Evolutionary conservation across 345 rosid genomes (phyloP), one percentile per base, ranked within the genome.

Genomic region (Reutealis trisperma): DNA sequence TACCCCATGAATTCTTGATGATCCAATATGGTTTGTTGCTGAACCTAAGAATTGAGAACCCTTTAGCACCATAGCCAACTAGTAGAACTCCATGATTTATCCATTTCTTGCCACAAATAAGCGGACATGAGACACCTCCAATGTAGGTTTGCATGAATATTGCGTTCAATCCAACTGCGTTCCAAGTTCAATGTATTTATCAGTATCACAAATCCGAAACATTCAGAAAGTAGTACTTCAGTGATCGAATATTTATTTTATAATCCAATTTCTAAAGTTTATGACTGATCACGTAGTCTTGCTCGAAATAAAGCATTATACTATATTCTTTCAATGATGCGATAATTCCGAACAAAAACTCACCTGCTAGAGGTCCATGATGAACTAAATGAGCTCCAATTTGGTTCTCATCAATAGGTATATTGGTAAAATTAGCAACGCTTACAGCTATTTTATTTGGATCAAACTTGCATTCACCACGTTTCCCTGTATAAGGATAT

Each of bases 1-100:
- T 83, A 3, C 98, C 98, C 97, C 97, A 95, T 0, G 99, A 95
- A 77, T 95, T 95, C 89, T 90, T 95, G 41, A 95, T 87, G 79
- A 92, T 86, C 97, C 98, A 95, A 64, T 88, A 90, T 0, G 98
- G 99, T 77, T 87, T 81, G 62, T 87, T 81, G 32, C 97, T 77
- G 2, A 90, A 78, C 76, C 97, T 82, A 24, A 93, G 86, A 41
- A 95, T 77, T 12, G 98, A 95, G 86, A 84, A 95, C 14, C 98
- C 98, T 67, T 86, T 87, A 2, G 89, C 82, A 0, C 94, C 97
- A 45, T 93, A 93, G 27, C 98, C 97, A 11, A 90, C 94, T 0
- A 92, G 90, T 19, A 93, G 82, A 59, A 92, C 98, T 1, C 98
- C 94, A 47, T 93, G 98, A 84, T 90, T 90, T 32, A 93, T 30